Conservation (phyloP, 257 asterid genomes). For the Gentiana dahurica region DNA sequence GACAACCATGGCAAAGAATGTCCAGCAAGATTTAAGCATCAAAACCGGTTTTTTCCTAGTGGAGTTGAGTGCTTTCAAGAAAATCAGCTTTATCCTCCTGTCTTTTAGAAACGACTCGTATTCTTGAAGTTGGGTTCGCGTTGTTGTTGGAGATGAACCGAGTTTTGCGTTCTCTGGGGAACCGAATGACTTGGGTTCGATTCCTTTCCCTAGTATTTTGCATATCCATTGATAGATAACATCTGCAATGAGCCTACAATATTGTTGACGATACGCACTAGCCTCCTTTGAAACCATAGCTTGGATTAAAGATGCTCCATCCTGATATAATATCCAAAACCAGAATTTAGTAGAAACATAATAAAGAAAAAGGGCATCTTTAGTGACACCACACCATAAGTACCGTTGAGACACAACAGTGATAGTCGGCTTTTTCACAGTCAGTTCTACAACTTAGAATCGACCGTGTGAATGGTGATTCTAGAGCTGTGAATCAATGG, state of each 20-base stretch:
- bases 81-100: constrained; percentile 76
- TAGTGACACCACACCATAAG: too few relatives aligned
- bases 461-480: too few relatives aligned
- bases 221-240: constrained; percentile 52
- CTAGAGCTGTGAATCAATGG: too few relatives aligned
- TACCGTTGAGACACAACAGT: too few relatives aligned
- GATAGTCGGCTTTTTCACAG: too few relatives aligned
- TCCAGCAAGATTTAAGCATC: constrained; percentile 51
- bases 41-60: constrained; percentile 52
- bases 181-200: constrained; percentile 16
- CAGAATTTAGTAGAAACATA: not conserved
- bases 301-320: constrained; percentile 62
- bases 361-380: too few relatives aligned
- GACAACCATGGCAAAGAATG: constrained; percentile 42
- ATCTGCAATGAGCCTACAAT: constrained; percentile 48
- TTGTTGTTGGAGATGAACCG: constrained; percentile 19
- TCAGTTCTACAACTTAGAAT: too few relatives aligned
- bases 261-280: constrained; percentile 42
- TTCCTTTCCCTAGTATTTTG: constrained; percentile 22
- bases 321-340: constrained; percentile 32
- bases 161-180: constrained; percentile 20
- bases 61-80: constrained; percentile 45
- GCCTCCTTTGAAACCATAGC: constrained; percentile 72
- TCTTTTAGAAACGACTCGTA: constrained; percentile 42
- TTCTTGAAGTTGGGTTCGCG: constrained; percentile 13